A percentile compares a stretch with the other conserved stretches of the same genome.
Conservation (phyloP, 139 green algal genomes). For the Pycnococcus provasolii region DNA sequence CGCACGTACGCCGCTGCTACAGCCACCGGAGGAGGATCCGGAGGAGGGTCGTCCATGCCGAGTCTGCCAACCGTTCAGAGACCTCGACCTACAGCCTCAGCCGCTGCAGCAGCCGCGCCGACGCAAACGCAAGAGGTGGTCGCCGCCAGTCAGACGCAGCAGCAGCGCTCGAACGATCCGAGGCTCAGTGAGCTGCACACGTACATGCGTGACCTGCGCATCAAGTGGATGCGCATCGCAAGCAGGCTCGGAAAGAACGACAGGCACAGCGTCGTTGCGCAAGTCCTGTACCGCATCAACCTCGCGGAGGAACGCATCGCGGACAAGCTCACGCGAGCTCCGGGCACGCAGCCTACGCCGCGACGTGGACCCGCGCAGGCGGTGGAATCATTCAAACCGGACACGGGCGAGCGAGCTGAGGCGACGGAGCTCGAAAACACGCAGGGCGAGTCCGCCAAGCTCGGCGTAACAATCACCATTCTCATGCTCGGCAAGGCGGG, state of each 20-base stretch:
- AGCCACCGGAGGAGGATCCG: no score
- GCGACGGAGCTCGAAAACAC: no score
- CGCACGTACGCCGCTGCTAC: no score
- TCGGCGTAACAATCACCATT: conserved; percentile 51
- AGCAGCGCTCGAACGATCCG: no score
- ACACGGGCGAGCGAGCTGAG: no score
- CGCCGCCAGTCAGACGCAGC: no score
- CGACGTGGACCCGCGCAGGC: background rate
- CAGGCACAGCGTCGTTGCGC: conserved; percentile 41
- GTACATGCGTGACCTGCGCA: conserved; percentile 42
- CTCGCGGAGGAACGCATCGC: conserved; percentile 61
- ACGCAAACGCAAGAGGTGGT: no score
- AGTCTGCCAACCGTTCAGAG: no score
- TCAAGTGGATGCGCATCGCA: conserved; percentile 51
- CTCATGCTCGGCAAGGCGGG: conserved; percentile 61
- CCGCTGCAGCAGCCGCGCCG: no score
- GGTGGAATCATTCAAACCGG: conserved; percentile 8
- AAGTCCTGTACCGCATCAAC: conserved; percentile 57
- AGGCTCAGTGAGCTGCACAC: background rate
- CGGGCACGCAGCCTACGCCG: conserved; percentile 19
- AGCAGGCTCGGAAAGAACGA: conserved; percentile 38
- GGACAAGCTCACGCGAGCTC: background rate
- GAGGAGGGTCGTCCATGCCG: no score
- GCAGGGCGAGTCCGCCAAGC: background rate
- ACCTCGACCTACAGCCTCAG: no score